Conservation (phyloP, 495 filamentous ascomycete genomes). For the Penicillium arizonense region DNA sequence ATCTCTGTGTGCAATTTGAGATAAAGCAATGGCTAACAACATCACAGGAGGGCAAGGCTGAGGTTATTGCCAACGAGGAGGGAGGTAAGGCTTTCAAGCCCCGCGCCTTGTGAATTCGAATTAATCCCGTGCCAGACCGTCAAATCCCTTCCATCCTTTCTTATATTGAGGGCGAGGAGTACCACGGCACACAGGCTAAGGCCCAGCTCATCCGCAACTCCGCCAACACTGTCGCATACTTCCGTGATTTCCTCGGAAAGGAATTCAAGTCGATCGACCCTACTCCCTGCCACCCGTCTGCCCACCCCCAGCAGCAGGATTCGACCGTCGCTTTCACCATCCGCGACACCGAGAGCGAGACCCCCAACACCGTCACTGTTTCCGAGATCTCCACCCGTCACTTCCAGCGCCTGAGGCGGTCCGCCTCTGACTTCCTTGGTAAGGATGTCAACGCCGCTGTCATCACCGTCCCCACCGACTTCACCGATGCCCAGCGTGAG, state of each 20-base stretch:
- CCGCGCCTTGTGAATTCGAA: conserved; percentile 8
- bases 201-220: conserved; percentile 86
- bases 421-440: conserved; percentile 87
- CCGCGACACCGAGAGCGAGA: conserved; percentile 69
- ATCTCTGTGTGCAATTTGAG: not conserved
- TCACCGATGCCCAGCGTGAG: conserved; percentile 77
- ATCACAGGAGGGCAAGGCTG: conserved; percentile 80
- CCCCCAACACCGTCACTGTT: conserved; percentile 68
- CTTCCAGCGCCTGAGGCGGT: conserved; percentile 73
- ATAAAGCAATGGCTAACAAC: conserved; percentile 11
- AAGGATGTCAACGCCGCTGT: conserved; percentile 91
- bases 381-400: conserved; percentile 87
- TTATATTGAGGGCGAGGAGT: conserved; percentile 93
- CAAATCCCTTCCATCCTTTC: conserved; percentile 95
- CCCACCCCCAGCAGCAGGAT: conserved; percentile 77
- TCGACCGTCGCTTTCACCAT: conserved; percentile 79
- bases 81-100: conserved; percentile 62
- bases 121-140: conserved; percentile 61
- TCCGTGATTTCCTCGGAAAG: conserved; percentile 93
- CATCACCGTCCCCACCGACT: conserved; percentile 91
- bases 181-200: conserved; percentile 95
- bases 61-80: conserved; percentile 99
- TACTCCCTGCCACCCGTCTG: conserved; percentile 88
- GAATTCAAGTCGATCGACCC: conserved; percentile 96
- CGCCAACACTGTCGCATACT: conserved; percentile 90